Conservation (phyloP, 306 rosid genomes). For the Dalbergia oliveri region DNA sequence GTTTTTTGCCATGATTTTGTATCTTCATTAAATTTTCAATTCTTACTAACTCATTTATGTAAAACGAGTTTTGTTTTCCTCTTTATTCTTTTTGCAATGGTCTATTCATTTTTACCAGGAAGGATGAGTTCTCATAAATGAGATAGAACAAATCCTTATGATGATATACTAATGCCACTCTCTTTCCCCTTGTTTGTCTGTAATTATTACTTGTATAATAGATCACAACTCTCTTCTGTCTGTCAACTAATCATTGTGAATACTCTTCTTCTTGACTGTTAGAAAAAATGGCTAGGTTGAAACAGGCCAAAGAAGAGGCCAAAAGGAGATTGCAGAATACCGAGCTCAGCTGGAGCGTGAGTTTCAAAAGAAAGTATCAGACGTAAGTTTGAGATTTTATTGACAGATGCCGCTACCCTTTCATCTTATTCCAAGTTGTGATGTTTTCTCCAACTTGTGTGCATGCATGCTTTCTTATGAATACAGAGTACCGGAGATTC, state of each 20-base stretch:
- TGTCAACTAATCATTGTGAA: slow-evolving; percentile 22
- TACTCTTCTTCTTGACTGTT: slow-evolving; percentile 36
- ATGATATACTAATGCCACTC: not conserved
- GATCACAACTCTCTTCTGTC: slow-evolving; percentile 11
- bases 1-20: not conserved
- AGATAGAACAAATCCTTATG: slow-evolving; percentile 3
- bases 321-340: slow-evolving; percentile 77
- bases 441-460: slow-evolving; percentile 17
- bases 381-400: slow-evolving; percentile 52
- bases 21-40: not conserved
- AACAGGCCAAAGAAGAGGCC: slow-evolving; percentile 97
- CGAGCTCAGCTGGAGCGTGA: slow-evolving; percentile 82
- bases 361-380: slow-evolving; percentile 83
- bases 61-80: not conserved
- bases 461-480: slow-evolving; percentile 13
- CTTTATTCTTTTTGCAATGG: slow-evolving; percentile 2
- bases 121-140: not conserved
- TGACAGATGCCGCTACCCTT: not conserved
- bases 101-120: slow-evolving; percentile 16
- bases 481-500: slow-evolving; percentile 93
- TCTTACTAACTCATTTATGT: not conserved
- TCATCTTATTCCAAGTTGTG: not conserved
- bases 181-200: not conserved
- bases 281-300: slow-evolving; percentile 92
- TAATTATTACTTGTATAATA: slow-evolving; percentile 8